Percentiles rank a stretch among this genome's conserved stretches.
Evolutionary conservation across 306 rosid genomes (phyloP).

Genomic region (Alnus rubra): DNA sequence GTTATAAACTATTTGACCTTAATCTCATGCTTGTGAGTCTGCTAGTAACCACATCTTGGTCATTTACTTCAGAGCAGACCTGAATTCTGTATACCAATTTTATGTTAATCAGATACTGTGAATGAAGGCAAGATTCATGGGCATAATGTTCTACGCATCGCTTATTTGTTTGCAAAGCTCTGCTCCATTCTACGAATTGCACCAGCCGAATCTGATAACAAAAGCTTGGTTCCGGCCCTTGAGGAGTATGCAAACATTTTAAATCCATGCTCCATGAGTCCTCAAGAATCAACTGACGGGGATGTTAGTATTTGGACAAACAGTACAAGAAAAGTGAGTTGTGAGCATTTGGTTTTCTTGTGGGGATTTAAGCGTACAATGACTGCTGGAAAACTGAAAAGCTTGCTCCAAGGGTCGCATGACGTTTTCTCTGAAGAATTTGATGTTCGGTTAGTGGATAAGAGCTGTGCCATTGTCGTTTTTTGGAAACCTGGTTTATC

Average conservation of each 20-base stretch:
- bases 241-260: constrained; percentile 43
- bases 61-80: constrained; percentile 8
- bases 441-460: constrained; percentile 68
- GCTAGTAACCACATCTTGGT: not conserved
- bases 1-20: not conserved
- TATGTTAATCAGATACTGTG: constrained; percentile 43
- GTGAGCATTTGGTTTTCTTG: constrained; percentile 60
- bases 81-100: constrained; percentile 15
- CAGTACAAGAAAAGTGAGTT: constrained; percentile 48
- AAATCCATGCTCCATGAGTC: constrained; percentile 31
- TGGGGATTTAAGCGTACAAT: constrained; percentile 72
- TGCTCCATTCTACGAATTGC: constrained; percentile 66
- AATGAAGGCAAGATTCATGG: constrained; percentile 60
- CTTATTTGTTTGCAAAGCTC: constrained; percentile 65
- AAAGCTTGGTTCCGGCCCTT: constrained; percentile 41
- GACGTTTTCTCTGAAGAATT: constrained; percentile 59
- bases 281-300: constrained; percentile 33
- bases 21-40: constrained; percentile 8
- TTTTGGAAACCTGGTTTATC: constrained; percentile 66
- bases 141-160: constrained; percentile 55
- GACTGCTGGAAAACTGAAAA: constrained; percentile 65
- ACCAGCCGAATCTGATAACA: constrained; percentile 29
- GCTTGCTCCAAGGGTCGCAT: constrained; percentile 50
- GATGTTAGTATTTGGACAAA: constrained; percentile 55
- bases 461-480: constrained; percentile 75